Evolutionary conservation across 2,329 filamentous ascomycete genomes (phyloP), one percentile per base, ranked within the genome.

Genomic region (Stagonosporopsis cucurbitacearum): DNA sequence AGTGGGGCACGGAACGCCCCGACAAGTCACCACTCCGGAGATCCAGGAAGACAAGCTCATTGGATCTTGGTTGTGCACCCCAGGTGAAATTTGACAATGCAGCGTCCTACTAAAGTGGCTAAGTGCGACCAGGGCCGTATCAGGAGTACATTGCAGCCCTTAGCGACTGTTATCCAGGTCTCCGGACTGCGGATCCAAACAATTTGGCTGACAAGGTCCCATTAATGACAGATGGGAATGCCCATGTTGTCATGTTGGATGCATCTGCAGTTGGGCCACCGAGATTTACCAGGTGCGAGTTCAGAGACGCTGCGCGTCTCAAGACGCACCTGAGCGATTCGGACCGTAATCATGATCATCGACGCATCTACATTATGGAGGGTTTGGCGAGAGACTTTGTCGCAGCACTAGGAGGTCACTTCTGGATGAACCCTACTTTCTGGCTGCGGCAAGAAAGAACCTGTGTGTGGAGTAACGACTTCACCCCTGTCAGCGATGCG

Each of bases 401-500:
- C 2, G 57, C 69, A 6, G 50, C 63, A 1, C 54, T 73, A 6
- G 71, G 71, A 11, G 66, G 61, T 1, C 67, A 70, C 40, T 73
- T 74, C 42, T 72, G 65, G 51, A 74, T 74, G 70, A 63, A 74
- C 9, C 71, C 71, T 2, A 62, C 63, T 0, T 73, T 74, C 46
- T 74, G 72, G 41, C 54, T 66, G 36, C 59, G 70, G 2, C 71
- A 74, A 50, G 71, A 74, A 47, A 62, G 71, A 26, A 73, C 70
- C 7, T 73, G 70, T 41, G 66, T 73, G 1, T 74, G 71, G 71
- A 71, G 67, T 22, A 73, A 70, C 23, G 66, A 73, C 0, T 74
- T 74, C 43, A 73, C 70, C 2, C 71, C 71, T 4, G 66, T 67
- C 6, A 72, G 70, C 37, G 71, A 74, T 50, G 68, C 70, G 6